Conservation (phyloP, 1,139 yeast genomes). For the Maudiozyma humilis region DNA sequence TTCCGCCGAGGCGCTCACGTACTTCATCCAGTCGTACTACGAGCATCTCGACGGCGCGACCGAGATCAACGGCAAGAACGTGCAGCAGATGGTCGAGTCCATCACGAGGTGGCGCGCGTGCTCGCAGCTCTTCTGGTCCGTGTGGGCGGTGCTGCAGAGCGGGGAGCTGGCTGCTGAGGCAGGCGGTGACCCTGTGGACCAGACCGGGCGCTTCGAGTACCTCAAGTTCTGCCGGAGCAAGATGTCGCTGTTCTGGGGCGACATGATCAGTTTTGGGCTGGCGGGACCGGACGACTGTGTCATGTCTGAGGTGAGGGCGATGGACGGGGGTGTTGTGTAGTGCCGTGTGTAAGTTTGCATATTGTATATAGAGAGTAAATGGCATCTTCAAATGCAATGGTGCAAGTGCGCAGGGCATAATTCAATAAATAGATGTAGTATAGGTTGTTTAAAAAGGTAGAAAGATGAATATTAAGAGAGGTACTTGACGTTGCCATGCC, state of each 20-base stretch:
- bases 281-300: conserved; percentile 32
- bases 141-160: conserved; percentile 86
- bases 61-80: conserved; percentile 40
- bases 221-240: conserved; percentile 68
- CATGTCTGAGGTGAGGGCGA: not conserved
- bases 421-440: not conserved
- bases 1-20: conserved; percentile 50
- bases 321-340: not conserved
- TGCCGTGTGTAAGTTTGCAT: not conserved
- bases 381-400: not conserved
- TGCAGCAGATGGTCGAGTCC: conserved; percentile 52
- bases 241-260: conserved; percentile 64
- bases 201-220: conserved; percentile 51
- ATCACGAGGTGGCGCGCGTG: conserved; percentile 71
- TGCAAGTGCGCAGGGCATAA: not conserved
- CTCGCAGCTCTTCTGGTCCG: conserved; percentile 70
- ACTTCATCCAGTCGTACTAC: conserved; percentile 63
- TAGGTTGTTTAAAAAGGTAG: not conserved
- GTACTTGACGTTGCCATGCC: no score
- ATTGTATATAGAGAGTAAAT: no score
- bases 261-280: conserved; percentile 58
- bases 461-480: not conserved
- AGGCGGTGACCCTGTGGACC: conserved; percentile 32
- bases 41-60: conserved; percentile 10
- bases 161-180: conserved; percentile 39